Evolutionary conservation across 208 protist genomes (phyloP).

Genomic region (Crithidia expoeki): DNA sequence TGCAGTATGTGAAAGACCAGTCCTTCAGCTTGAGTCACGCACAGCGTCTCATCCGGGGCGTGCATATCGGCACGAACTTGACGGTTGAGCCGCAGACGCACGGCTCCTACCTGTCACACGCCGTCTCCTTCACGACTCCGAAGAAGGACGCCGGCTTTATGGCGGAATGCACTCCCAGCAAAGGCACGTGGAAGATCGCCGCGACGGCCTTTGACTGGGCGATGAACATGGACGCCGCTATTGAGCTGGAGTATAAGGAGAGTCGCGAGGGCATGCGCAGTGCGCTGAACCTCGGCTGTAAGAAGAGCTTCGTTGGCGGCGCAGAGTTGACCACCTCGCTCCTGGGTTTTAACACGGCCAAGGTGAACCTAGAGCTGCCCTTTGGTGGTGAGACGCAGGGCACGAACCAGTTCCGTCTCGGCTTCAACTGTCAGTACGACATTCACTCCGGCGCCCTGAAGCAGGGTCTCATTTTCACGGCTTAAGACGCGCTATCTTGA

Average conservation of each 20-base stretch:
- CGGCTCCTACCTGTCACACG: slow-evolving; percentile 70
- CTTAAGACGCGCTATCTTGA: slow-evolving; percentile 28
- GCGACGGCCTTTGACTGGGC: slow-evolving; percentile 70
- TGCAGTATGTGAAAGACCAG: slow-evolving; percentile 90
- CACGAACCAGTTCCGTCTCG: slow-evolving; percentile 72
- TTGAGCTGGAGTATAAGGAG: slow-evolving; percentile 84
- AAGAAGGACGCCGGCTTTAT: slow-evolving; percentile 61
- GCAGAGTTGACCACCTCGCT: slow-evolving; percentile 62
- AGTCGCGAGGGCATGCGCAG: slow-evolving; percentile 62
- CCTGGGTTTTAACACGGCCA: slow-evolving; percentile 59
- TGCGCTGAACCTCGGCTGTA: slow-evolving; percentile 71
- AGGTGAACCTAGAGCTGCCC: slow-evolving; percentile 74
- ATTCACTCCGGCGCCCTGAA: slow-evolving; percentile 72
- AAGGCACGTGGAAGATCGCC: slow-evolving; percentile 85
- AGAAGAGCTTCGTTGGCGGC: slow-evolving; percentile 75
- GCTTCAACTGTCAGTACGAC: slow-evolving; percentile 83
- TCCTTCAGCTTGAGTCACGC: slow-evolving; percentile 74
- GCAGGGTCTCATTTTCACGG: slow-evolving; percentile 82
- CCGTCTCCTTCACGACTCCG: slow-evolving; percentile 58
- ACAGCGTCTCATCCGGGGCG: slow-evolving; percentile 80
- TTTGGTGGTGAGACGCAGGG: slow-evolving; percentile 78
- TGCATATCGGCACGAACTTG: slow-evolving; percentile 81
- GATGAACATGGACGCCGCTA: slow-evolving; percentile 61
- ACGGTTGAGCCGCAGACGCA: slow-evolving; percentile 64
- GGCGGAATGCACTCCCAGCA: slow-evolving; percentile 70